Base-by-base conservation (phyloP, 805 yeast species). In the Zygosaccharomyces siamensis region DNA sequence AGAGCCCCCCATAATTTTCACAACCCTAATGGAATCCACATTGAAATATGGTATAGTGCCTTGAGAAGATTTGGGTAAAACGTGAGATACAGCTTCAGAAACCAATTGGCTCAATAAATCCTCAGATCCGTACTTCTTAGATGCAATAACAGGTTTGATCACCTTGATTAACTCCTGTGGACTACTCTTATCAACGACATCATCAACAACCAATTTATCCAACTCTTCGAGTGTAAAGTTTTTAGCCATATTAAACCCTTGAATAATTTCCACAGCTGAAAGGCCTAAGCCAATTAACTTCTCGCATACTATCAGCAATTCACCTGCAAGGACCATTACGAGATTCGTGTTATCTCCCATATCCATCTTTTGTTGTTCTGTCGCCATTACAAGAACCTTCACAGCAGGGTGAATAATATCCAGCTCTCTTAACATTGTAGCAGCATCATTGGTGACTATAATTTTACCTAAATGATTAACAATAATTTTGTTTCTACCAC, bases 351-450 rank as follows among this genome's bases (percentile, higher is more conserved):
- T 88, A 70, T 93, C 99, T 52, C 99, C 99, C 89, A 92, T 86
- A 74, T 92, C 99, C 59, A 81, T 79, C 67, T 93, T 96, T 72
- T 93, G 99, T 73, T 93, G 99, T 66, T 92, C 87, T 11, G 95
- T 82, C 18, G 98, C 96, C 97, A 89, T 89, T 47, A 92, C 93
- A 53, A 93, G 78, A 41, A 93, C 81, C 69, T 92, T 93, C 8
- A 93, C 99, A 2, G 97, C 98, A 5, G 99, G 99, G 67, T 92
- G 98, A 41, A 93, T 89, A 56, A 92, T 89, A 54, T 92, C 97
- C 48, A 92, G 74, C 68, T 93, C 98, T 56, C 85, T 80, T 51
- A 93, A 75, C 84, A 93, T 93, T 6, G 99, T 93, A 33, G 97
- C 97, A n/a, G 98, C 97, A 67, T 93, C 99, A 59, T 88, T 88